A percentile compares a stretch with the other conserved stretches of the same genome.
Evolutionary conservation across 352 stramenopile species (phyloP).

Genomic region (Thraustochytrium striatum): DNA sequence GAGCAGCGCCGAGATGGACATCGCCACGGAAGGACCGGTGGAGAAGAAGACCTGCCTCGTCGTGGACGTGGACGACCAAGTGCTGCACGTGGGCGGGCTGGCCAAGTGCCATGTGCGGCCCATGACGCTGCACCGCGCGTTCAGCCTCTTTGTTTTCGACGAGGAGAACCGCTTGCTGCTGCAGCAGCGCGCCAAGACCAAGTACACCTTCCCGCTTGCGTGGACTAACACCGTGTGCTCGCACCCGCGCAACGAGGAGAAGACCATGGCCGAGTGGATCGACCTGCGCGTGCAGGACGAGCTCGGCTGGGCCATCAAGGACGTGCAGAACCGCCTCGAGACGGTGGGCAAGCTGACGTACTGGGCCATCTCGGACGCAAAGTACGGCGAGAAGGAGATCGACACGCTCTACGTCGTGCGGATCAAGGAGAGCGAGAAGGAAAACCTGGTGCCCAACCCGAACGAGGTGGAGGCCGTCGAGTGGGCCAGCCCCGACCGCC

Average conservation of each 20-base stretch:
- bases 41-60: not conserved
- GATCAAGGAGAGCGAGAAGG: not conserved
- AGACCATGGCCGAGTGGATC: not conserved
- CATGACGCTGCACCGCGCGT: slow-evolving; percentile 65
- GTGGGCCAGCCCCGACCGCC: not conserved
- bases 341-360: not conserved
- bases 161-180: slow-evolving; percentile 73
- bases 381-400: not conserved
- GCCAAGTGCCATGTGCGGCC: not conserved
- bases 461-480: not conserved
- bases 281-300: not conserved
- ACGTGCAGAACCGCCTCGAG: not conserved
- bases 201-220: not conserved
- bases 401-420: not conserved
- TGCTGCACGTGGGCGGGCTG: not conserved
- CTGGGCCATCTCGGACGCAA: not conserved
- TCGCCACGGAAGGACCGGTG: not conserved
- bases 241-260: not conserved
- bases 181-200: slow-evolving; percentile 56
- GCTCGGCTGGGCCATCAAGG: not conserved
- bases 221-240: not conserved
- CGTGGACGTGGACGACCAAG: not conserved
- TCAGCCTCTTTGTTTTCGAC: slow-evolving; percentile 79
- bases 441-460: not conserved
- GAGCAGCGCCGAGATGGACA: not conserved